Percentiles rank a stretch among this genome's conserved stretches.
phyloP scores from a whole-genome alignment of 495 filamentous ascomycete species.

The Hypoxylon rickii region DNA sequence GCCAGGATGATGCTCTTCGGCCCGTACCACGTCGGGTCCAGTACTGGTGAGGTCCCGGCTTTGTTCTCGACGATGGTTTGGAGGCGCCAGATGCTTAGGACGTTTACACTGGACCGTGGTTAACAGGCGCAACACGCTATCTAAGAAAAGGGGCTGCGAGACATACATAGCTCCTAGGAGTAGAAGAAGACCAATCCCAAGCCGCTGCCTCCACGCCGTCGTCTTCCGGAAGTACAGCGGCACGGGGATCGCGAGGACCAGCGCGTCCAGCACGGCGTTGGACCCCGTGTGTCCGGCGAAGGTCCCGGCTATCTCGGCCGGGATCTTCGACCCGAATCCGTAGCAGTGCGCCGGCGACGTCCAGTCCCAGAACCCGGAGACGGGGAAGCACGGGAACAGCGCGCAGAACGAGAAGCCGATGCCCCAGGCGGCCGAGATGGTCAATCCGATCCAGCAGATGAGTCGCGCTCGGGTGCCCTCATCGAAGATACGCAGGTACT shows the following conservation, averaged over 20 bases:
- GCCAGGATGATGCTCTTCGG: constrained; percentile 38
- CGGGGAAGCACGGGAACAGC: constrained; percentile 32
- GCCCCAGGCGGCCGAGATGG: constrained; percentile 34
- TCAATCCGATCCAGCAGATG: constrained; percentile 29
- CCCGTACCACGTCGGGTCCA: constrained; percentile 42
- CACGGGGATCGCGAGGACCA: constrained; percentile 35
- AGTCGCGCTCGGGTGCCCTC: constrained; percentile 26
- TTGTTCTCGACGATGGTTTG: constrained; percentile 34
- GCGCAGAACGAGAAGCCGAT: constrained; percentile 25
- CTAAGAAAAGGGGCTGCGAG: not conserved
- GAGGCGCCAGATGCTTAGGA: constrained; percentile 40
- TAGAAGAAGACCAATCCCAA: constrained; percentile 32
- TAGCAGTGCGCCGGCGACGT: constrained; percentile 29
- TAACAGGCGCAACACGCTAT: constrained; percentile 3
- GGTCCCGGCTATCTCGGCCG: constrained; percentile 29
- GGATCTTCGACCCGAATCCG: constrained; percentile 34
- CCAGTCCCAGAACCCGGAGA: constrained; percentile 36
- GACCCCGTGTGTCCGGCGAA: constrained; percentile 34
- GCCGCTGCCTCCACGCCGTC: constrained; percentile 24
- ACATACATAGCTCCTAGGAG: constrained; percentile 32
- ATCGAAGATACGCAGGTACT: constrained; percentile 38
- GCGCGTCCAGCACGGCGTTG: constrained; percentile 35
- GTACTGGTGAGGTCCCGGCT: constrained; percentile 31
- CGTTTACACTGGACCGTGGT: constrained; percentile 33
- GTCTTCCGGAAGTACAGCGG: constrained; percentile 34